phyloP scores from a whole-genome alignment of 371 early-diverging fungal genomes.

The Encephalitozoon intestinalis region DNA sequence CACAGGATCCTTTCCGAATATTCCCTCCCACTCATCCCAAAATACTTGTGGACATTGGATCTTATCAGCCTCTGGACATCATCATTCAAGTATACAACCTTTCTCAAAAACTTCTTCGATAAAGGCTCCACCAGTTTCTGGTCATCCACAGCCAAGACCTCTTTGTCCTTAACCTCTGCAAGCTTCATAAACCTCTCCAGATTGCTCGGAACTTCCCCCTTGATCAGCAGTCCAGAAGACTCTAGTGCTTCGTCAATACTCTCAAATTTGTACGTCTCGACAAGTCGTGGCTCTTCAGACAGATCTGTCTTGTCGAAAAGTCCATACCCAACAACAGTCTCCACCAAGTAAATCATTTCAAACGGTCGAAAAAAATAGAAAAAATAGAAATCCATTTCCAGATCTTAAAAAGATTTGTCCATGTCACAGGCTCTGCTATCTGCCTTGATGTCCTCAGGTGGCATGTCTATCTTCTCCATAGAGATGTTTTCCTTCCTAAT shows the following conservation, averaged over 20 bases:
- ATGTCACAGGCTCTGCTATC: neutral
- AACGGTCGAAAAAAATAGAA: constrained; percentile 15
- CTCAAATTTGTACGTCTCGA: constrained; percentile 84
- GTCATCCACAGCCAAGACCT: constrained; percentile 64
- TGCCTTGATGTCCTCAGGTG: constrained; percentile 16
- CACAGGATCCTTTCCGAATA: constrained; percentile 53
- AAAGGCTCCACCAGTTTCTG: neutral
- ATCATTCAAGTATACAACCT: constrained; percentile 72
- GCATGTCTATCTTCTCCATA: constrained; percentile 27
- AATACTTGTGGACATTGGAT: neutral
- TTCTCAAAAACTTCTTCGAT: constrained; percentile 63
- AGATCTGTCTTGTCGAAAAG: constrained; percentile 74
- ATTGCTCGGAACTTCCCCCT: constrained; percentile 79
- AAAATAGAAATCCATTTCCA: neutral
- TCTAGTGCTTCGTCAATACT: constrained; percentile 85
- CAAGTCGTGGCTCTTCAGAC: constrained; percentile 63
- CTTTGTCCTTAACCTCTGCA: constrained; percentile 69
- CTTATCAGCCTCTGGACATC: constrained; percentile 63
- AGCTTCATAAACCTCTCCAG: constrained; percentile 79
- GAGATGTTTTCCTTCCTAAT: constrained; percentile 1
- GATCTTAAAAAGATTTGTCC: neutral
- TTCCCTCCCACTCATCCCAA: neutral
- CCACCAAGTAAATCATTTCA: constrained; percentile 63
- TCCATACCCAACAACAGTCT: constrained; percentile 76
- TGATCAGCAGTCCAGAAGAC: constrained; percentile 80